Evolutionary conservation across 163 green algal genomes (phyloP).

Genomic region (Chlamydomonas reinhardtii): DNA sequence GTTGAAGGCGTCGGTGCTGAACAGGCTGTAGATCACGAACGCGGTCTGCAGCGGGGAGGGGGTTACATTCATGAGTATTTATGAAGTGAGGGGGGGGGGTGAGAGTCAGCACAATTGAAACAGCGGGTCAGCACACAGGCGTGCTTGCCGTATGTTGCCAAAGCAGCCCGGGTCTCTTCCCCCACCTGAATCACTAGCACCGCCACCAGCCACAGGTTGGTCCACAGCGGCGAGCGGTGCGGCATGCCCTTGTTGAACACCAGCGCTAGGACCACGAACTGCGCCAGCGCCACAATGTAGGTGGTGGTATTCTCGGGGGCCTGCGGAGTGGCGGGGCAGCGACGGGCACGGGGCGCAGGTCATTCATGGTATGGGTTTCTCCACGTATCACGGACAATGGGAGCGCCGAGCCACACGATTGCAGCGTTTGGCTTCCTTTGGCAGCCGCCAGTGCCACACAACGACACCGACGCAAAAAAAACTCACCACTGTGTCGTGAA

Average conservation of each 20-base stretch:
- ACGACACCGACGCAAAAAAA: too few relatives aligned
- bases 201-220: slow-evolving; percentile 67
- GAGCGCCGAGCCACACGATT: too few relatives aligned
- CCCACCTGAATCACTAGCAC: slow-evolving; percentile 59
- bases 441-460: too few relatives aligned
- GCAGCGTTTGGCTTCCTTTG: too few relatives aligned
- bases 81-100: too few relatives aligned
- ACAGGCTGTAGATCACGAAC: slow-evolving; percentile 70
- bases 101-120: too few relatives aligned
- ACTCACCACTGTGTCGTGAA: slow-evolving; percentile 40
- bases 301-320: slow-evolving; percentile 71
- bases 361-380: too few relatives aligned
- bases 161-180: neutral
- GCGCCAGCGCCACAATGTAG: slow-evolving; percentile 69
- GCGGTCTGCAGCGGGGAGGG: slow-evolving; percentile 14
- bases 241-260: slow-evolving; percentile 84
- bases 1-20: slow-evolving; percentile 64
- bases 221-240: slow-evolving; percentile 71
- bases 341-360: too few relatives aligned
- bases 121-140: too few relatives aligned
- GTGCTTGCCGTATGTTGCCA: too few relatives aligned
- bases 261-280: slow-evolving; percentile 75
- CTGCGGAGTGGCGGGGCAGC: slow-evolving; percentile 2
- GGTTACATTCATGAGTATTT: too few relatives aligned
- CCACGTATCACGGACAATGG: too few relatives aligned